Evolutionary conservation across 140 eudicot species (phyloP).

Genomic region (Eryngium alpinum): DNA sequence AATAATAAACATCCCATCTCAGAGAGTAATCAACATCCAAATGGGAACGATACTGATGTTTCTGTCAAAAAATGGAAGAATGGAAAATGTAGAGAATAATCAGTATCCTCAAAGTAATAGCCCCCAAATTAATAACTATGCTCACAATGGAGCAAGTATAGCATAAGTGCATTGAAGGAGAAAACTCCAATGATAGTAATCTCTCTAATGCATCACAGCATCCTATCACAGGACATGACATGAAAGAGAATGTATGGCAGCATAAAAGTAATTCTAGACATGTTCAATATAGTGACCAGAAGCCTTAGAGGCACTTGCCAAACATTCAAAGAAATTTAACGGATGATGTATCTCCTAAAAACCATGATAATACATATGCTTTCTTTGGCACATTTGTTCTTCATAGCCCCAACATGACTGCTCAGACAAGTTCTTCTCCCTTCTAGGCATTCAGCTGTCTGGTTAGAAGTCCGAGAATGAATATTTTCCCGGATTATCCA

Average conservation of each 20-base stretch:
- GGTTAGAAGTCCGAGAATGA: too few relatives aligned
- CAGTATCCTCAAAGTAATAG: conserved; percentile 14
- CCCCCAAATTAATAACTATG: conserved; percentile 1
- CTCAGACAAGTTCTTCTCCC: conserved; percentile 51
- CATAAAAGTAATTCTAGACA: conserved; percentile 22
- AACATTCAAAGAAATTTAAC: conserved; percentile 26
- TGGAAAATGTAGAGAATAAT: conserved; percentile 16
- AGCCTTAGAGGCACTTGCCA: conserved; percentile 33
- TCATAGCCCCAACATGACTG: conserved; percentile 32
- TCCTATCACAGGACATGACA: conserved; percentile 22
- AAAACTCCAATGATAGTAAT: conserved; percentile 24
- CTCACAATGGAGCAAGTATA: conserved; percentile 14
- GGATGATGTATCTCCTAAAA: conserved; percentile 25
- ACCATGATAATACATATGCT: conserved; percentile 27
- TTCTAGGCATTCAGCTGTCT: too few relatives aligned
- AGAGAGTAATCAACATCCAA: not conserved
- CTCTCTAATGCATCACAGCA: conserved; percentile 22
- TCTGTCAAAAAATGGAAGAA: conserved; percentile 3
- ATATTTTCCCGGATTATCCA: too few relatives aligned
- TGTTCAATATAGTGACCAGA: conserved; percentile 19
- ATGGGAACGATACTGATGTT: conserved; percentile 8
- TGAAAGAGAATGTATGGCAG: conserved; percentile 29
- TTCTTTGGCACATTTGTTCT: conserved; percentile 29
- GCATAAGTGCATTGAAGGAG: conserved; percentile 16
- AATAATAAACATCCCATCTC: conserved; percentile 1